These are phyloP conservation scores for Cyamopsis tetragonoloba DNA, from an alignment of 306 rosid species.

Conservation along the genomic window DNA sequence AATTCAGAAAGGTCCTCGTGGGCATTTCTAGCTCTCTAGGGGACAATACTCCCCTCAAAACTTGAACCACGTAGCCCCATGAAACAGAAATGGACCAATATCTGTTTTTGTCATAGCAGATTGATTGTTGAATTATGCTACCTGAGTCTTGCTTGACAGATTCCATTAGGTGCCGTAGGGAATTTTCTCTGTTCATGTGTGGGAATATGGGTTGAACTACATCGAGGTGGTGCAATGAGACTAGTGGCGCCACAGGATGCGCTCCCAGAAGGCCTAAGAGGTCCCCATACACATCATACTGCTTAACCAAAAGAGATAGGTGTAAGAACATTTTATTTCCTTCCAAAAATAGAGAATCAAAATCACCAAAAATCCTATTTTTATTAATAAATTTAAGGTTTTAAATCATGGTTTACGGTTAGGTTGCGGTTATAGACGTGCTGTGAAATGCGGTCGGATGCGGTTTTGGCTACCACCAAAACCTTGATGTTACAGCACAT, in stretches of 20 bases:
- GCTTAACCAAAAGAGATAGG: slow-evolving; percentile 28
- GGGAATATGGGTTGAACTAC: slow-evolving; percentile 75
- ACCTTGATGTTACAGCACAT: no score
- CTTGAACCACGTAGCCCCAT: slow-evolving; percentile 83
- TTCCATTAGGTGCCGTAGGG: slow-evolving; percentile 55
- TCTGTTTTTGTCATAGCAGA: slow-evolving; percentile 62
- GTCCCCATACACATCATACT: slow-evolving; percentile 87
- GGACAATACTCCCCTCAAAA: slow-evolving; percentile 65
- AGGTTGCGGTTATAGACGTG: no score
- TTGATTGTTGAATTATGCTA: slow-evolving; percentile 83
- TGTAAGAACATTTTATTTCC: background rate
- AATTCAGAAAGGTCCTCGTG: slow-evolving; percentile 69
- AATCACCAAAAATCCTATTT: background rate
- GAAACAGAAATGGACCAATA: slow-evolving; percentile 79
- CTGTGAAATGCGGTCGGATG: no score
- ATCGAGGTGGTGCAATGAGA: slow-evolving; percentile 76
- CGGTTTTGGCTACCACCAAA: no score
- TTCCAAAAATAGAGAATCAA: background rate
- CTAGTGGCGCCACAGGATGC: slow-evolving; percentile 70
- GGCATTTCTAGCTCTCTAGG: slow-evolving; percentile 83
- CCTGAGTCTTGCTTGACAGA: slow-evolving; percentile 59
- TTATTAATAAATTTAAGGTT: no score
- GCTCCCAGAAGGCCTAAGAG: slow-evolving; percentile 73
- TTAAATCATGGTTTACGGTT: no score
- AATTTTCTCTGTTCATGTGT: slow-evolving; percentile 34